Conservation (phyloP, 225 moss, liverwort and hornwort genomes). For the Polytrichum commune region DNA sequence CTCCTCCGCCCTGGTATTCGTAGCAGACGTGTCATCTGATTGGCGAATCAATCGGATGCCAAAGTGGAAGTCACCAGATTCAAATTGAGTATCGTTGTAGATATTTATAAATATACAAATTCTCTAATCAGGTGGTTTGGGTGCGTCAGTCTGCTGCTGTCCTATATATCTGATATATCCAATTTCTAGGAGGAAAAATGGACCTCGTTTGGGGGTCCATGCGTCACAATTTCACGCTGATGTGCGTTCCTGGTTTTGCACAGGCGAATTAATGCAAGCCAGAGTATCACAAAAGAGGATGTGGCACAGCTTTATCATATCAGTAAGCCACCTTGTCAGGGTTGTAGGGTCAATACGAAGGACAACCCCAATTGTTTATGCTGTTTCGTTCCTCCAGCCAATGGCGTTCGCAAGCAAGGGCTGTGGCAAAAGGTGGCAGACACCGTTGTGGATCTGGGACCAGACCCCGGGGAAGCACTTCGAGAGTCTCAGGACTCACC, state of each 20-base stretch:
- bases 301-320: constrained; percentile 76
- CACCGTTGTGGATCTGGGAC: constrained; percentile 81
- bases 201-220: constrained; percentile 1
- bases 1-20: not conserved
- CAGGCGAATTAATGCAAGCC: constrained; percentile 85
- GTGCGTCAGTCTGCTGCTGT: not conserved
- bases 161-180: not conserved
- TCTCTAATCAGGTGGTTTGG: not conserved
- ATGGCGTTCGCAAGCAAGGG: constrained; percentile 84
- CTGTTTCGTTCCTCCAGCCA: constrained; percentile 83
- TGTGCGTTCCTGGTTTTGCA: constrained; percentile 18
- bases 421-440: constrained; percentile 94
- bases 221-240: not conserved
- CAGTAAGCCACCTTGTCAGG: constrained; percentile 81
- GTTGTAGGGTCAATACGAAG: constrained; percentile 85
- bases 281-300: constrained; percentile 65
- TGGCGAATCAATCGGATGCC: not conserved
- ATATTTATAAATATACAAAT: not conserved
- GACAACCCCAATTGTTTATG: constrained; percentile 98
- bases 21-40: constrained; percentile 7
- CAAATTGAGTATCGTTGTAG: not conserved
- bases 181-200: not conserved
- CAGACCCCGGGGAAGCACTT: constrained; percentile 83
- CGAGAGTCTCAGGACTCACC: constrained; percentile 70
- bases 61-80: not conserved